phyloP scores from a whole-genome alignment of 768 basidiomycete genomes.

The Boletus insuetus region DNA sequence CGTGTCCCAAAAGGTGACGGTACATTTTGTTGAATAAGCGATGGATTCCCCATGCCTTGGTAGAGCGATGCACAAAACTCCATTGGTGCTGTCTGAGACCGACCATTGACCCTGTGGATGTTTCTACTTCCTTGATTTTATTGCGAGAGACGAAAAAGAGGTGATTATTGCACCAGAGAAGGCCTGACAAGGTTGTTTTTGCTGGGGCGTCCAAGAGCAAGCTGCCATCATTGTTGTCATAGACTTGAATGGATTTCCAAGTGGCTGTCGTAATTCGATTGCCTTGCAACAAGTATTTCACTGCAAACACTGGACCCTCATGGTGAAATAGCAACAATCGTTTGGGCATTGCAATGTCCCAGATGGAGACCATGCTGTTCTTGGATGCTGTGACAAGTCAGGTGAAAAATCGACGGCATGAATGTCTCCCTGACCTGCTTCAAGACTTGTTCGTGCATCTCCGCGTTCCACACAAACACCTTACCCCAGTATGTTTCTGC shows the following conservation, averaged over 20 bases:
- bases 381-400: background rate
- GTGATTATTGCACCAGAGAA: background rate
- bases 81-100: background rate
- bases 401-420: background rate
- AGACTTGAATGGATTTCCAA: background rate
- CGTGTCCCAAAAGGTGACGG: background rate
- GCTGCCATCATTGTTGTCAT: background rate
- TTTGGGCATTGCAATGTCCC: background rate
- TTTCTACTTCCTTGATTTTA: background rate
- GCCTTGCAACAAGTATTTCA: background rate
- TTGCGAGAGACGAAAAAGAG: background rate
- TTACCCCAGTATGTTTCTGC: background rate
- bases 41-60: background rate
- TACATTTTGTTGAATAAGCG: background rate
- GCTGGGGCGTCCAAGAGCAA: background rate
- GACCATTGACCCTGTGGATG: background rate
- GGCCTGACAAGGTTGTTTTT: background rate
- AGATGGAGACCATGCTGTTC: background rate
- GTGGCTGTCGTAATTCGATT: background rate
- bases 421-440: background rate
- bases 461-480: background rate
- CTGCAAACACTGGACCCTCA: background rate
- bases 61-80: background rate
- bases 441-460: background rate
- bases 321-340: background rate